A percentile compares a stretch with the other conserved stretches of the same genome.
These are phyloP conservation scores for Chalciporus chontae DNA, from an alignment of 768 basidiomycete genomes.

Conservation along the genomic window DNA sequence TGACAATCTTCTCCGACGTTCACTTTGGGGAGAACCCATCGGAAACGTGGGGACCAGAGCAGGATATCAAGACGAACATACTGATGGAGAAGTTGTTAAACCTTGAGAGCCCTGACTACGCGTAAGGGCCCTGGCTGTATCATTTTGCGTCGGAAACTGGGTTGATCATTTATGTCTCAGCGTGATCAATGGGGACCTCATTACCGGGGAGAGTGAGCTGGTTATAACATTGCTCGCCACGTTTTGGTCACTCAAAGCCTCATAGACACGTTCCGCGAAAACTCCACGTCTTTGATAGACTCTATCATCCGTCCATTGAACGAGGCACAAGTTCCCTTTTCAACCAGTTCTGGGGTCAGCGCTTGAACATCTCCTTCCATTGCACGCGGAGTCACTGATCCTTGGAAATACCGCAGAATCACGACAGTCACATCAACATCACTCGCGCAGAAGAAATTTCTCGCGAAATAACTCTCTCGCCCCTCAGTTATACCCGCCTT, in stretches of 20 bases:
- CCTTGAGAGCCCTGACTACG: slow-evolving; percentile 65
- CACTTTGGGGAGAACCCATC: slow-evolving; percentile 77
- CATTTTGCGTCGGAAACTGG: not conserved
- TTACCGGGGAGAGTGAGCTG: slow-evolving; percentile 61
- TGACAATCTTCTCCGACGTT: slow-evolving; percentile 71
- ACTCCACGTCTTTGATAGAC: slow-evolving; percentile 65
- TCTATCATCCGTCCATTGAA: slow-evolving; percentile 60
- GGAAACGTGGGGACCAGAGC: slow-evolving; percentile 62
- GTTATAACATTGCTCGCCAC: not conserved
- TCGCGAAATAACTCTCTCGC: slow-evolving; percentile 55
- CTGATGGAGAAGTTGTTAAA: slow-evolving; percentile 56
- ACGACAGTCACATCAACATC: slow-evolving; percentile 72
- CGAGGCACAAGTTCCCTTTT: slow-evolving; percentile 56
- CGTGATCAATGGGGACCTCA: slow-evolving; percentile 69
- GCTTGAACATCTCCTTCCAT: not conserved
- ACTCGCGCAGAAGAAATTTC: slow-evolving; percentile 63
- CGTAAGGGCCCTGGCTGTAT: slow-evolving; percentile 38
- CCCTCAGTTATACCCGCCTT: slow-evolving; percentile 57
- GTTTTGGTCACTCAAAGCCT: not conserved
- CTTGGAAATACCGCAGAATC: slow-evolving; percentile 48
- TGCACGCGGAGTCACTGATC: not conserved
- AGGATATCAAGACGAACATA: slow-evolving; percentile 59
- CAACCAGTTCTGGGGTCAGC: slow-evolving; percentile 63
- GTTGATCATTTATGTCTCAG: slow-evolving; percentile 32
- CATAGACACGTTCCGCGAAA: slow-evolving; percentile 62